Percentiles rank a stretch among this genome's conserved stretches.
phyloP scores from a whole-genome alignment of 2,329 filamentous ascomycete genomes.

The Monosporascus sp. region DNA sequence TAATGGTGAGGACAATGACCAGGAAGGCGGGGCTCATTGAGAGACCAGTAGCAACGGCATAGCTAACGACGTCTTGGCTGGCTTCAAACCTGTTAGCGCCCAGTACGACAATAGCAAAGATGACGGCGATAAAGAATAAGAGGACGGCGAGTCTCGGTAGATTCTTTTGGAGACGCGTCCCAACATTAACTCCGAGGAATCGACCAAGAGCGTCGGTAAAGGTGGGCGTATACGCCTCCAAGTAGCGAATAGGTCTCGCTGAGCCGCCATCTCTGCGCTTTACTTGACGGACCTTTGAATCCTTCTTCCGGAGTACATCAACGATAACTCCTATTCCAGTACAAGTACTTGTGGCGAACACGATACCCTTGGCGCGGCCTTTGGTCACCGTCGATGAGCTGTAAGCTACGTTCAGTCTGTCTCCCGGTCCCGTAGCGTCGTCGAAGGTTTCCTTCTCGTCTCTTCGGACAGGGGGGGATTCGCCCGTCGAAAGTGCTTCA shows the following conservation, averaged over 20 bases:
- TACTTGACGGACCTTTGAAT: constrained; percentile 45
- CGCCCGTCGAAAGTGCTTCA: constrained; percentile 58
- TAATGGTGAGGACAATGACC: constrained; percentile 63
- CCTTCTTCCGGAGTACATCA: constrained; percentile 50
- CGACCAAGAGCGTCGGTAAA: constrained; percentile 52
- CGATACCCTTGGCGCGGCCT: constrained; percentile 55
- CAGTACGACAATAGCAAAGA: constrained; percentile 65
- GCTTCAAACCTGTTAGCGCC: constrained; percentile 55
- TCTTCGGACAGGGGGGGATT: constrained; percentile 56
- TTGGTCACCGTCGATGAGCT: constrained; percentile 59
- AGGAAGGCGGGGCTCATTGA: constrained; percentile 58
- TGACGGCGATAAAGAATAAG: constrained; percentile 60
- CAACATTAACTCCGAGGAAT: constrained; percentile 63
- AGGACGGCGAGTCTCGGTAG: constrained; percentile 62
- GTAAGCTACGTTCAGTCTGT: constrained; percentile 59
- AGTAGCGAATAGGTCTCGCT: constrained; percentile 47
- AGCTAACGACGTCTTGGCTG: constrained; percentile 57
- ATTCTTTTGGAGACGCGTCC: constrained; percentile 65
- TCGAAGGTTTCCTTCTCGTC: constrained; percentile 43
- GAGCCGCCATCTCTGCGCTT: constrained; percentile 48
- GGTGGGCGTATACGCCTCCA: constrained; percentile 43
- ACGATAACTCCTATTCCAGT: constrained; percentile 64
- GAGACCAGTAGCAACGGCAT: constrained; percentile 53
- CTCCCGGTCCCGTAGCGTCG: constrained; percentile 51
- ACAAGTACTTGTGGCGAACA: constrained; percentile 54